Evolutionary conservation across 2,329 filamentous ascomycete genomes (phyloP).

Genomic region (Sarocladiaceae sp.): DNA sequence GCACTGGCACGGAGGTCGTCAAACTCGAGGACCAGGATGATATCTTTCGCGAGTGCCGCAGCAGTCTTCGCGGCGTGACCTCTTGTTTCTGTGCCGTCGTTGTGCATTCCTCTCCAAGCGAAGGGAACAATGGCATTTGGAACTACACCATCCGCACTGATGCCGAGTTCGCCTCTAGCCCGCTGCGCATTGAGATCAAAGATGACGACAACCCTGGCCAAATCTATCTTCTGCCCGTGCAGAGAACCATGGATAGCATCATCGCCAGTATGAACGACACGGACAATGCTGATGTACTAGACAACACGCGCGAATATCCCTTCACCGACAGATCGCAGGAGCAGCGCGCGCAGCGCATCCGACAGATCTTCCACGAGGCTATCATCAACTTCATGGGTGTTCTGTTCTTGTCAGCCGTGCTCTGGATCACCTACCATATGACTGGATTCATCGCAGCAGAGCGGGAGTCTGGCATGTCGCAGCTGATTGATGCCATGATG

Average conservation of each 20-base stretch:
- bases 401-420: slow-evolving; percentile 72
- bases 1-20: slow-evolving; percentile 50
- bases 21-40: slow-evolving; percentile 51
- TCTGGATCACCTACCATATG: slow-evolving; percentile 82
- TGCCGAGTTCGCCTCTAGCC: slow-evolving; percentile 55
- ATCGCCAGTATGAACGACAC: slow-evolving; percentile 56
- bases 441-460: slow-evolving; percentile 83
- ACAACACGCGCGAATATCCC: slow-evolving; percentile 57
- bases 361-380: slow-evolving; percentile 63
- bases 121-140: slow-evolving; percentile 66
- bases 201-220: slow-evolving; percentile 68
- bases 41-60: slow-evolving; percentile 59
- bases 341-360: slow-evolving; percentile 62
- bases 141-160: slow-evolving; percentile 84
- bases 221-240: slow-evolving; percentile 74
- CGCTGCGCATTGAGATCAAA: slow-evolving; percentile 58
- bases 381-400: slow-evolving; percentile 75
- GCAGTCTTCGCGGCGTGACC: slow-evolving; percentile 62
- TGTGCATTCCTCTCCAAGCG: slow-evolving; percentile 70
- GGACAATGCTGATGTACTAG: slow-evolving; percentile 31
- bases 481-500: slow-evolving; percentile 89
- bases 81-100: slow-evolving; percentile 69
- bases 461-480: slow-evolving; percentile 81
- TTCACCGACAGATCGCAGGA: slow-evolving; percentile 69
- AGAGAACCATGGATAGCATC: slow-evolving; percentile 70